These are phyloP conservation scores for Pterula multifida DNA, from an alignment of 1,284 basidiomycete genomes.

Conservation along the genomic window DNA sequence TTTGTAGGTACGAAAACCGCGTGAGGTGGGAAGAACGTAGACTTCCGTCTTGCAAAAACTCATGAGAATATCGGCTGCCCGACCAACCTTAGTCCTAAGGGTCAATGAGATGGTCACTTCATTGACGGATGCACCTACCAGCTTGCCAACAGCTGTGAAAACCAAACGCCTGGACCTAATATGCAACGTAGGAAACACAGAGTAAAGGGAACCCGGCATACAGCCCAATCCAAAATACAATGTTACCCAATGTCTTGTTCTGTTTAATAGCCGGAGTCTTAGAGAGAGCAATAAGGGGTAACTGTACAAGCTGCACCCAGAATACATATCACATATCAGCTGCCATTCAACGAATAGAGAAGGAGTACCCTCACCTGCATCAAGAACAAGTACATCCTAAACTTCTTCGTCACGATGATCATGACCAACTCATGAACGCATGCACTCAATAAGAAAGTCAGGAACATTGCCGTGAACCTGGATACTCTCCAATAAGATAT, in stretches of 20 bases:
- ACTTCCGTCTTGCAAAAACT: too few species aligned
- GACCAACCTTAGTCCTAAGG: too few species aligned
- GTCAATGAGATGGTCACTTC: too few species aligned
- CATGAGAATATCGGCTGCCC: too few species aligned
- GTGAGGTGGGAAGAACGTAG: too few species aligned
- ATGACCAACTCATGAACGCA: constrained; percentile 92
- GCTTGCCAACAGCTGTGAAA: too few species aligned
- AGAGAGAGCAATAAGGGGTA: constrained; percentile 82
- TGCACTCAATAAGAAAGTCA: constrained; percentile 88
- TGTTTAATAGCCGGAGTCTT: constrained; percentile 65
- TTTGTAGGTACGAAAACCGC: too few species aligned
- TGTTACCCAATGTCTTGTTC: constrained; percentile 70
- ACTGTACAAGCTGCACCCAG: constrained; percentile 63
- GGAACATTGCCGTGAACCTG: constrained; percentile 70
- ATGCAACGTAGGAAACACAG: constrained; percentile 75
- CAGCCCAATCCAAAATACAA: constrained; percentile 89
- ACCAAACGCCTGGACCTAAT: constrained; percentile 16
- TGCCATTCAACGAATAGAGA: background rate
- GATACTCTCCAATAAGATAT: constrained; percentile 72
- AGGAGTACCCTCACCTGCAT: constrained; percentile 7
- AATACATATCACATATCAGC: constrained; percentile 21
- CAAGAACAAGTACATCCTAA: constrained; percentile 25
- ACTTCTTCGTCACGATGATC: constrained; percentile 89
- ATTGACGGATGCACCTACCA: too few species aligned
- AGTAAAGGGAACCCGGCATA: constrained; percentile 89